Conservation (phyloP, 2,329 filamentous ascomycete genomes). For the Penicillium sclerotiorum region DNA sequence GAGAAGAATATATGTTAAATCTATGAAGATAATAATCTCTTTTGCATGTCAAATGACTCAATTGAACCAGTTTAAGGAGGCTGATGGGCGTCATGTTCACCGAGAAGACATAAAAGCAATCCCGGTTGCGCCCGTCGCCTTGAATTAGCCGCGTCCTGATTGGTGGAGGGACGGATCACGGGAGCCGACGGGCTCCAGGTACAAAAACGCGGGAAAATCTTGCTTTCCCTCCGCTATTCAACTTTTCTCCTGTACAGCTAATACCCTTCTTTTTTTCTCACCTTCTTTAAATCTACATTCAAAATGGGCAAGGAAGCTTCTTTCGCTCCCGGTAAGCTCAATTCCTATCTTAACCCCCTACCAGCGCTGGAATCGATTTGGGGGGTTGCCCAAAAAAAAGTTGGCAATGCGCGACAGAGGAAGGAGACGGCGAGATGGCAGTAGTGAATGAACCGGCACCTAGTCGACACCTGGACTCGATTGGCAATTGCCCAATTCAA, state of each 20-base stretch:
- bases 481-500: background rate
- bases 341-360: conserved; percentile 1
- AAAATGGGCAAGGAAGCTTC: conserved; percentile 29
- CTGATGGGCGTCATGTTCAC: conserved; percentile 8
- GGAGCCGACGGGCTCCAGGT: conserved; percentile 36
- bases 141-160: conserved; percentile 41
- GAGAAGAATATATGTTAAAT: no score
- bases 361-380: background rate
- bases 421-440: background rate
- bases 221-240: conserved; percentile 27
- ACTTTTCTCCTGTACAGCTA: conserved; percentile 15
- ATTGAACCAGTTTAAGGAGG: background rate
- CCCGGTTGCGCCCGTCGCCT: conserved; percentile 39
- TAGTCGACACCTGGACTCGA: background rate
- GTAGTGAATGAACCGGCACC: background rate
- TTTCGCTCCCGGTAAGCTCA: conserved; percentile 30
- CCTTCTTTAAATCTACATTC: conserved; percentile 16
- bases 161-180: conserved; percentile 37
- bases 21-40: no score
- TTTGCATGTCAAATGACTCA: background rate
- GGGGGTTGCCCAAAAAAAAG: background rate
- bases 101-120: conserved; percentile 18
- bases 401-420: background rate
- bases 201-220: conserved; percentile 42
- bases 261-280: background rate